Evolutionary conservation across 31 red algal species (phyloP).

Genomic region (Odonthalia washingtoniensis): DNA sequence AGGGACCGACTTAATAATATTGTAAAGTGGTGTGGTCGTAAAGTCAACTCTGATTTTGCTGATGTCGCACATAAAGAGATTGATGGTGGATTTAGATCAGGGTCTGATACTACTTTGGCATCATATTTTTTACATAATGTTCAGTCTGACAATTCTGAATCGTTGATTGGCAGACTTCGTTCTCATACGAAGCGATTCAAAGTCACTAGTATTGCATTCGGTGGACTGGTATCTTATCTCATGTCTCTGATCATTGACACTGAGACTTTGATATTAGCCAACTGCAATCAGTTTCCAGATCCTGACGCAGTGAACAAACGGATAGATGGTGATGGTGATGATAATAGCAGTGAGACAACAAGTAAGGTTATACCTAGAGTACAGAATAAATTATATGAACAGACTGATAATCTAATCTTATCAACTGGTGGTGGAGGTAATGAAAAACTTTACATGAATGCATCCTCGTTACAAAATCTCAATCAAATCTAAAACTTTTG

Average conservation of each 20-base stretch:
- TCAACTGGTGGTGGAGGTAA: background rate
- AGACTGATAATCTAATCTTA: background rate
- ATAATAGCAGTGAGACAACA: too few relatives aligned
- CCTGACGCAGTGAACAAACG: constrained; percentile 15
- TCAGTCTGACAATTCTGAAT: constrained; percentile 1
- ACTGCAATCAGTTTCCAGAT: constrained; percentile 71
- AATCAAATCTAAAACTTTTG: too few relatives aligned
- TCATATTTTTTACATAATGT: constrained; percentile 37
- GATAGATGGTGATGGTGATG: background rate
- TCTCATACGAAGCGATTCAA: constrained; percentile 40
- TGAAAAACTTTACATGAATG: constrained; percentile 72
- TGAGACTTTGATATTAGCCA: constrained; percentile 76
- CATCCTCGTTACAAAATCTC: constrained; percentile 80
- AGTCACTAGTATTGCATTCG: constrained; percentile 59
- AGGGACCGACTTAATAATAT: constrained; percentile 49
- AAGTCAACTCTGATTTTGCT: constrained; percentile 52
- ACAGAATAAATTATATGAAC: too few relatives aligned
- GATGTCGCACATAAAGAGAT: constrained; percentile 37
- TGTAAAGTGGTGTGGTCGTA: constrained; percentile 53
- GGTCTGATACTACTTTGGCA: constrained; percentile 47
- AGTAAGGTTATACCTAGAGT: too few relatives aligned
- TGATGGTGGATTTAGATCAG: constrained; percentile 60
- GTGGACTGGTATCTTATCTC: constrained; percentile 65
- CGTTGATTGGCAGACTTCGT: constrained; percentile 41
- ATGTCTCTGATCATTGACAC: constrained; percentile 68